Evolutionary conservation across 768 basidiomycete genomes (phyloP).

Genomic region (Psilocybe sp.): DNA sequence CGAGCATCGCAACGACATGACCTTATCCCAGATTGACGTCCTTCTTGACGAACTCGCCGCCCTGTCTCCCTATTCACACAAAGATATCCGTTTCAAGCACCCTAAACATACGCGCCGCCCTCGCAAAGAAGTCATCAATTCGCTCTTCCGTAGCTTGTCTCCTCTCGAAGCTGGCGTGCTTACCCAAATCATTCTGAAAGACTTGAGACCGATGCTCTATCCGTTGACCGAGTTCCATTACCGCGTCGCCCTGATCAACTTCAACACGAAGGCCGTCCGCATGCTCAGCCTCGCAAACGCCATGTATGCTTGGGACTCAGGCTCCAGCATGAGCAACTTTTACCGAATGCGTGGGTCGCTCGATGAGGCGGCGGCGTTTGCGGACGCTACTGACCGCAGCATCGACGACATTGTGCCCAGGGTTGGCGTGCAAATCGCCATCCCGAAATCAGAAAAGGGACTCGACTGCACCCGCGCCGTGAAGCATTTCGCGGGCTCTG

Average conservation of each 20-base stretch:
- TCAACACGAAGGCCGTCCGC: constrained; percentile 54
- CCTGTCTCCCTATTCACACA: constrained; percentile 57
- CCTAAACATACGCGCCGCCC: constrained; percentile 20
- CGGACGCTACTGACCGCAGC: constrained; percentile 24
- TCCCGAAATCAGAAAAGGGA: constrained; percentile 84
- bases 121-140: constrained; percentile 41
- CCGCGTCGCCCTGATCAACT: constrained; percentile 47
- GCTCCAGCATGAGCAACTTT: constrained; percentile 46
- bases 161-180: constrained; percentile 66
- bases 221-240: constrained; percentile 54
- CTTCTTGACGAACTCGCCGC: constrained; percentile 77
- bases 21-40: constrained; percentile 51
- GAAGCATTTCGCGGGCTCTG: constrained; percentile 34
- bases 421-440: constrained; percentile 63
- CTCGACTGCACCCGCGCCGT: constrained; percentile 57
- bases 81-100: constrained; percentile 35
- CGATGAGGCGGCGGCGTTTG: constrained; percentile 49
- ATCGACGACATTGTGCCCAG: constrained; percentile 31
- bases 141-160: constrained; percentile 57
- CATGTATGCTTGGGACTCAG: constrained; percentile 71
- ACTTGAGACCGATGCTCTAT: constrained; percentile 77
- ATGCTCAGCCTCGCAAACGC: constrained; percentile 61
- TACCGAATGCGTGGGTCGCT: constrained; percentile 57
- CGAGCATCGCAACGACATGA: constrained; percentile 35
- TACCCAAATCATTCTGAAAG: constrained; percentile 87